These are phyloP conservation scores for Naganishia antarctica DNA, from an alignment of 768 basidiomycete species.

Conservation along the genomic window DNA sequence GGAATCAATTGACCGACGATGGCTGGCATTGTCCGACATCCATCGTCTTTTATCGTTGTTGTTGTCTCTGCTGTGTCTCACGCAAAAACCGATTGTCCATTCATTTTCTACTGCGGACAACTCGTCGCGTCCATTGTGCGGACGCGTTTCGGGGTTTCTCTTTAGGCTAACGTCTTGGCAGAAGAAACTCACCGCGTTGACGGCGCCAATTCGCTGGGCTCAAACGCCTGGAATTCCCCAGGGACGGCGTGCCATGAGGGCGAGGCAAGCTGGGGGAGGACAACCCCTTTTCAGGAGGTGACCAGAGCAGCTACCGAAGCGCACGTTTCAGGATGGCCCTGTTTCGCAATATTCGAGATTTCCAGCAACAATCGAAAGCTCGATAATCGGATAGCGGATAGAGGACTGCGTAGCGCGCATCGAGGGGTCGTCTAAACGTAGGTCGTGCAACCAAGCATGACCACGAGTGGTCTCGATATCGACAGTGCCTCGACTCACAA, in stretches of 20 bases:
- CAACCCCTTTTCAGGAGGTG: not conserved
- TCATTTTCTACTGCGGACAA: not conserved
- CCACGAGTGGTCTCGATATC: too few species aligned
- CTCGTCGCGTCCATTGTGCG: constrained; percentile 9
- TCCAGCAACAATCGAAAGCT: too few species aligned
- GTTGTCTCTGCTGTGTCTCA: constrained; percentile 20
- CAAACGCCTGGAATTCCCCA: not conserved
- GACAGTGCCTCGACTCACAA: too few species aligned
- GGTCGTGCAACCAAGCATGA: too few species aligned
- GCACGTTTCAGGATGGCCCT: constrained; percentile 8
- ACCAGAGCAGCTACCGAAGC: too few species aligned
- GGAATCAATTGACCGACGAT: not conserved
- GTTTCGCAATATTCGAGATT: constrained; percentile 5
- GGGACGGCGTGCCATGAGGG: not conserved
- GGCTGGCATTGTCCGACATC: not conserved
- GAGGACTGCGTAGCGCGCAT: not conserved
- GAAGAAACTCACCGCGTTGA: too few species aligned
- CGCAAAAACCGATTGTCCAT: constrained; percentile 7
- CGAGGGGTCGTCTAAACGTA: too few species aligned
- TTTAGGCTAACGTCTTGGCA: too few species aligned
- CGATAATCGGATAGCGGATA: too few species aligned
- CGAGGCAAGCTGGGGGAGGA: not conserved
- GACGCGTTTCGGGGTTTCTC: constrained; percentile 4
- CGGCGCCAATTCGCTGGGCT: too few species aligned
- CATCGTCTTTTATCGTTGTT: constrained; percentile 15